These are phyloP conservation scores for Fraxinus ornus DNA, from an alignment of 305 asterid genomes.

Conservation along the genomic window DNA sequence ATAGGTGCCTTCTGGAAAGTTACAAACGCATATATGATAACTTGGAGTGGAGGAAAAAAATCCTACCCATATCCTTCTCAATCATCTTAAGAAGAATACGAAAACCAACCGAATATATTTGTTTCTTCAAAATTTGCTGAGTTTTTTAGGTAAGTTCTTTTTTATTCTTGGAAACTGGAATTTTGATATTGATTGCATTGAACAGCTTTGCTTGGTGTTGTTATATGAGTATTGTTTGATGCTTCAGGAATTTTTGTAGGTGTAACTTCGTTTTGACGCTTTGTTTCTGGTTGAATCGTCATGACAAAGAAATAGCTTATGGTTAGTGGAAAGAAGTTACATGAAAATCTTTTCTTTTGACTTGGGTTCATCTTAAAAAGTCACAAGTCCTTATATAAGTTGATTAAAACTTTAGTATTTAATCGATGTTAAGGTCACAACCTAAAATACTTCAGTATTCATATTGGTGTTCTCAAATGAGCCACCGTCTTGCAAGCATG, in stretches of 20 bases:
- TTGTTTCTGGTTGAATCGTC: neutral
- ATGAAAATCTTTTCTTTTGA: neutral
- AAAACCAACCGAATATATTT: neutral
- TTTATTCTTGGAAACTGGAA: neutral
- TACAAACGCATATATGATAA: neutral
- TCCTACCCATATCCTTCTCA: neutral
- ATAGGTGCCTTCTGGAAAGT: neutral
- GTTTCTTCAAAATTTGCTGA: neutral
- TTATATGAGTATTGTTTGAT: neutral
- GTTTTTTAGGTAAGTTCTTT: neutral
- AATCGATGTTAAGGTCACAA: neutral
- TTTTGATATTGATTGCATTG: neutral
- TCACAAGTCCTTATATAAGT: neutral
- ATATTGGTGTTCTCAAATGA: neutral
- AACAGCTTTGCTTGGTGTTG: neutral
- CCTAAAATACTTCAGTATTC: neutral
- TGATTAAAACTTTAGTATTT: neutral
- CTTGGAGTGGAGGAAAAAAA: neutral
- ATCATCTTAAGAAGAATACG: neutral
- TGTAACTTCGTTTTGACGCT: neutral
- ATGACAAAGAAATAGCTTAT: neutral
- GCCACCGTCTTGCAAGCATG: neutral
- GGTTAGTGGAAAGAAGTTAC: neutral
- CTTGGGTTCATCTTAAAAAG: neutral
- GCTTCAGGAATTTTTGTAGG: neutral